These are phyloP conservation scores for Westerdykella aurantiaca DNA, from an alignment of 2,329 filamentous ascomycete species.

Conservation along the genomic window DNA sequence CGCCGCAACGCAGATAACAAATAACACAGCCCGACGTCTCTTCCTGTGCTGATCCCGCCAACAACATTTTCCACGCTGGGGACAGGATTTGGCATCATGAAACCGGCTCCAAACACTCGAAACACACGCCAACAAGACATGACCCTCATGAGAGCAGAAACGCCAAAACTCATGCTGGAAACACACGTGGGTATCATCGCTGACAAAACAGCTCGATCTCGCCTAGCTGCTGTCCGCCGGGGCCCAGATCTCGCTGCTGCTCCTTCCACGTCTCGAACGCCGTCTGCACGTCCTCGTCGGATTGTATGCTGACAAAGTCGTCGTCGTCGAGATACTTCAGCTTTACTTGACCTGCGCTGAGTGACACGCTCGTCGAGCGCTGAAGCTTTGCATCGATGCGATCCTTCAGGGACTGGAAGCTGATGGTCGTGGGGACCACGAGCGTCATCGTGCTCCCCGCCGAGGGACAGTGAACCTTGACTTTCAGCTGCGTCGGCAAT, in stretches of 20 bases:
- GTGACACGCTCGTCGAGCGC: constrained; percentile 76
- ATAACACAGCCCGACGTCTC: neutral
- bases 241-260: constrained; percentile 56
- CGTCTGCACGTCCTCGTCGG: constrained; percentile 92
- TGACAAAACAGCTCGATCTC: constrained; percentile 65
- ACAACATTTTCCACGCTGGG: neutral
- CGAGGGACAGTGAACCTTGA: constrained; percentile 75
- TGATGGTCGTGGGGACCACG: constrained; percentile 94
- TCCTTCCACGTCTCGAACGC: constrained; percentile 94
- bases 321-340: constrained; percentile 89
- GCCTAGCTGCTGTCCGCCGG: constrained; percentile 63
- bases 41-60: neutral
- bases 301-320: constrained; percentile 88
- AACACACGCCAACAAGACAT: neutral
- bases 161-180: neutral
- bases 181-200: constrained; percentile 10
- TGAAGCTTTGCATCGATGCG: constrained; percentile 93
- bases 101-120: neutral
- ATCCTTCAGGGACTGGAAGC: constrained; percentile 87
- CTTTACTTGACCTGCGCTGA: constrained; percentile 75
- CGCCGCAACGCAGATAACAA: neutral
- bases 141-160: neutral
- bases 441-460: constrained; percentile 88
- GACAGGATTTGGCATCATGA: constrained; percentile 1
- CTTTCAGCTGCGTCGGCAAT: constrained; percentile 73